Evolutionary conservation across 2,329 filamentous ascomycete genomes (phyloP), one percentile per base, ranked within the genome.

Genomic region (Aotearoamyces nothofagi): DNA sequence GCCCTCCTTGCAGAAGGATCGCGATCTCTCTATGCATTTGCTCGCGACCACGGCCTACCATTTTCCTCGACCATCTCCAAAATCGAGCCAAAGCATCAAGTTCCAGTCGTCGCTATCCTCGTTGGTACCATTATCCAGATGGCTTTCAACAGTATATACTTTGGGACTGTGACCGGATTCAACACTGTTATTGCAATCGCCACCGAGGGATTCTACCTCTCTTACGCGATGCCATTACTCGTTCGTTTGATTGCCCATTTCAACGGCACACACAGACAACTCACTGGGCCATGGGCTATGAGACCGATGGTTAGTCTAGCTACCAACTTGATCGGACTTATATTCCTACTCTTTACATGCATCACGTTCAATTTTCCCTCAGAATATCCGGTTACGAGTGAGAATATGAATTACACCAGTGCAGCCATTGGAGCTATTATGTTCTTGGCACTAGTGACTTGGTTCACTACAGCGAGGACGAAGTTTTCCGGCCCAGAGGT

Each of bases 361-460:
- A 61, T 69, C 29, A 64, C 63, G 0, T 68, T 69, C 42, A 70
- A 69, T 32, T 64, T 70, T 32, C 66, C 67, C 0, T 57, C 53
- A 1, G 41, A 55, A 0, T 55, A 45, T 5, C 67, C 66, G 0
- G 63, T 71, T n/a, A 54, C 50, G 1, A 53, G 53, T 17, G 55
- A 63, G 15, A 66, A 64, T 19, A 71, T 70, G 66, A 71, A 69
- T 33, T 69, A 69, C 37, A 69, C 63, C 0, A 60, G 56, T 13
- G 66, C 66, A 1, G 66, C 66, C 0, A 58, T 69, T 16, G 66
- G 65, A 0, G 51, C 64, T 2, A 60, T 69, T 22, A 65, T 60
- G 43, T 34, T 67, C 4, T 51, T 71, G 11, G 61, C 57, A 10
- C 23, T 54, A 2, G 39, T 60, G 3, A 69, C 61, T 2, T 69